A percentile compares a stretch with the other conserved stretches of the same genome.
These are phyloP conservation scores for Naganishia cerealis DNA, from an alignment of 1,284 basidiomycete species.

Conservation along the genomic window DNA sequence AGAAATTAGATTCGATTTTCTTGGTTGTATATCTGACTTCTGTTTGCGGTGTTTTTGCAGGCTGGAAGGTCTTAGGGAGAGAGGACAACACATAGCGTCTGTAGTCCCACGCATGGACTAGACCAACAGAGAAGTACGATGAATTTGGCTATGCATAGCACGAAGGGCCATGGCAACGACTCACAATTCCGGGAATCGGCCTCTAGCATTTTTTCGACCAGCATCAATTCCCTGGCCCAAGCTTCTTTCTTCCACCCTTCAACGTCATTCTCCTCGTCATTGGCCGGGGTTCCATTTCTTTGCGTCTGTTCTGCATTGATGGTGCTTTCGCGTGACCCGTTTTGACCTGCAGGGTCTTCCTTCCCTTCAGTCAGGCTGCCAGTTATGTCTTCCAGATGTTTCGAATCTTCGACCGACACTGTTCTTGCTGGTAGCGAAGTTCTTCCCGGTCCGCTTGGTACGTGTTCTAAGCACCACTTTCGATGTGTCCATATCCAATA, in stretches of 20 bases:
- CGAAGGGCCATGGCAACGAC: conserved; percentile 43
- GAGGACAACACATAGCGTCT: conserved; percentile 75
- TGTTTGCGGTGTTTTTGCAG: conserved; percentile 52
- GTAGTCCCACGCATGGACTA: conserved; percentile 92
- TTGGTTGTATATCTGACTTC: conserved; percentile 80
- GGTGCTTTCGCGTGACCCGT: background rate
- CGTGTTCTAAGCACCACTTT: conserved; percentile 82
- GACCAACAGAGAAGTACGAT: background rate
- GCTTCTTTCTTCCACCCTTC: conserved; percentile 69
- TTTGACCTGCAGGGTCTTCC: background rate
- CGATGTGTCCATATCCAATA: conserved; percentile 98
- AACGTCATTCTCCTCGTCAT: conserved; percentile 43
- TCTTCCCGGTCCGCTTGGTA: conserved; percentile 67
- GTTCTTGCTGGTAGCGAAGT: background rate
- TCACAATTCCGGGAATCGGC: conserved; percentile 85
- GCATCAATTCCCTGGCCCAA: conserved; percentile 79
- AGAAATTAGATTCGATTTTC: conserved; percentile 93
- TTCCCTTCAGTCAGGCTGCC: background rate
- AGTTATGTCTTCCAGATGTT: background rate
- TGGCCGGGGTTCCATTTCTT: background rate
- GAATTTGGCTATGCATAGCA: background rate
- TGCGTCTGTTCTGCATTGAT: background rate
- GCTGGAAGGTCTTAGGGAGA: conserved; percentile 59
- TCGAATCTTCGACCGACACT: background rate
- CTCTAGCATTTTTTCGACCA: conserved; percentile 86